Conservation (phyloP, 2,329 filamentous ascomycete genomes). For the Paecilomyces niveus region DNA sequence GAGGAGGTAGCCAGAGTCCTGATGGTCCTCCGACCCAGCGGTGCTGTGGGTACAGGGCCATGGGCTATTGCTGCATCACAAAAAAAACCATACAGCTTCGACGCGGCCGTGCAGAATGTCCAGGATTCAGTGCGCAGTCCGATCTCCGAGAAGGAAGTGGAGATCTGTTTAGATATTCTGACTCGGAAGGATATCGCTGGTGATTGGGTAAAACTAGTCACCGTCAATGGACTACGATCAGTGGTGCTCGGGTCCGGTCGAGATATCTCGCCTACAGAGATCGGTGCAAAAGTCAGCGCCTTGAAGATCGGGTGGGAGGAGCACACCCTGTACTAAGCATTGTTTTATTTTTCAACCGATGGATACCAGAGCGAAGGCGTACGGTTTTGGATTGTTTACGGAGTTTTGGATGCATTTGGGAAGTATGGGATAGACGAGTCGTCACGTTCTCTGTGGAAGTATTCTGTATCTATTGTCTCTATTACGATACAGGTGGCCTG, state of each 20-base stretch:
- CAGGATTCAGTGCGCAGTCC: constrained; percentile 56
- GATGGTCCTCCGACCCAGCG: constrained; percentile 49
- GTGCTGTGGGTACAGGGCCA: constrained; percentile 23
- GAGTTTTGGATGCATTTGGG: not conserved
- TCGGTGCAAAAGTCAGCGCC: constrained; percentile 23
- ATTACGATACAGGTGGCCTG: not conserved
- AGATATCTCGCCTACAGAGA: constrained; percentile 28
- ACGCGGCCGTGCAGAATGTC: constrained; percentile 56
- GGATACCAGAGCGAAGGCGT: not conserved
- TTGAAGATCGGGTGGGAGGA: constrained; percentile 20
- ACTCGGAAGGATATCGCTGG: constrained; percentile 40
- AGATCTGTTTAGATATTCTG: constrained; percentile 41
- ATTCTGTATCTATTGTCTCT: not conserved
- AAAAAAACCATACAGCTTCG: constrained; percentile 60
- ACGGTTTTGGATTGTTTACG: not conserved
- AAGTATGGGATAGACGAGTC: not conserved
- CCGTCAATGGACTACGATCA: constrained; percentile 37
- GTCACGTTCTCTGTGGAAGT: not conserved
- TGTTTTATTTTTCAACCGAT: not conserved
- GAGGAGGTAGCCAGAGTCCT: constrained; percentile 63
- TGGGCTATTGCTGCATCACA: constrained; percentile 29
- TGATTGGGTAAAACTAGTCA: constrained; percentile 44
- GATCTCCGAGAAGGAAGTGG: constrained; percentile 43
- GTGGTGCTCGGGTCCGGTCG: constrained; percentile 40
- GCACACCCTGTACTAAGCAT: not conserved